Conservation (phyloP, 805 yeast species). For the Candida anglica region DNA sequence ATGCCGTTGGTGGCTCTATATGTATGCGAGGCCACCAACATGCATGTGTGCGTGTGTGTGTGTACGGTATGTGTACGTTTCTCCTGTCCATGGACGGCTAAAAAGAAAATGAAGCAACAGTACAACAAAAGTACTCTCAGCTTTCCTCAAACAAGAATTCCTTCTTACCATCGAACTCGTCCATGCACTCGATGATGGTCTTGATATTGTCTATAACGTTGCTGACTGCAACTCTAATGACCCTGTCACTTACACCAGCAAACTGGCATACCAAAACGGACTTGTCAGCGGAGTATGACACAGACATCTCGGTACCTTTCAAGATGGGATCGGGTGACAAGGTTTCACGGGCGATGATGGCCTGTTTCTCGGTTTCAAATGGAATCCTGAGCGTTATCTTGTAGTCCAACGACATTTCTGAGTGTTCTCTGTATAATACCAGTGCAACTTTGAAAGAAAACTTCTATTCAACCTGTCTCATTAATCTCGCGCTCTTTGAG, state of each 20-base stretch:
- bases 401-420: constrained; percentile 3
- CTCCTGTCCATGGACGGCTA: too few species aligned
- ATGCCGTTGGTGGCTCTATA: too few species aligned
- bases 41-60: too few species aligned
- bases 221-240: constrained; percentile 80
- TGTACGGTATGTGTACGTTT: too few species aligned
- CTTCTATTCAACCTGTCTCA: too few species aligned
- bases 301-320: constrained; percentile 60
- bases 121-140: too few species aligned
- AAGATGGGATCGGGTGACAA: constrained; percentile 79
- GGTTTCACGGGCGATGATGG: constrained; percentile 57
- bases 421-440: too few species aligned
- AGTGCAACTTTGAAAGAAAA: too few species aligned
- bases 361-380: constrained; percentile 55
- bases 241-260: constrained; percentile 64
- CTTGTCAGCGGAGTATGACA: constrained; percentile 36
- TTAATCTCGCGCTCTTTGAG: too few species aligned
- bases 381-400: constrained; percentile 51
- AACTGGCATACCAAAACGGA: constrained; percentile 44
- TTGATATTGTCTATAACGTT: constrained; percentile 73
- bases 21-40: too few species aligned
- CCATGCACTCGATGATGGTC: constrained; percentile 76
- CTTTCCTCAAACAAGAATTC: too few species aligned
- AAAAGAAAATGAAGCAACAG: too few species aligned
- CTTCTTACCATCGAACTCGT: constrained; percentile 52